Base-by-base conservation (phyloP, 2,329 filamentous ascomycete species). In the Proliferodiscus dingleyae region DNA sequence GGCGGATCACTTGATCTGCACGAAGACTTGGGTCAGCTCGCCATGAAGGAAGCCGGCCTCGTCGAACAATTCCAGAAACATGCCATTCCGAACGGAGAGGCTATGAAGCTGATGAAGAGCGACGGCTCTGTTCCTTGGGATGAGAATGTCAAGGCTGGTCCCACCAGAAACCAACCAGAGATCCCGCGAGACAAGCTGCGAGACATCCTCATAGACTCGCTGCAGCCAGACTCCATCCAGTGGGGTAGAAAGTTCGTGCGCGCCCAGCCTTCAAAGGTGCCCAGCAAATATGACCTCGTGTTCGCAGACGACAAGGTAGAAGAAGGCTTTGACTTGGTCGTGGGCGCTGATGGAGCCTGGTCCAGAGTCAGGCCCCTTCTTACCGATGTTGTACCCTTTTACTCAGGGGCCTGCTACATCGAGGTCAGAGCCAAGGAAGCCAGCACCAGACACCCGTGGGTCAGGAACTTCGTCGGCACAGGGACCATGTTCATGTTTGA, bases 1-100 rank as follows among this genome's bases (percentile, higher is more conserved):
- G 52, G 65, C 19, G 73, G 74, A 3, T 71, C 62, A 45, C 67
- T 79, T 2, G 75, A 79, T 52, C 63, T 80, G 1, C 74, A 78
- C 52, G 60, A 65, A 0, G 52, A 62, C 4, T 66, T 67, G 1
- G 75, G 74, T 0, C 66, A 73, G 9, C 58, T 63, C 4, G 74
- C 73, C 0, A 55, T 79, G 7, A 64, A 61, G 7, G 67, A 68
- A 37, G 68, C 66, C 5, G 71, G 69, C 0, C 60, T 78, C 8
- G 70, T 61, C 48, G 65, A 71, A 1, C 59, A 66, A 15, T 78
- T 77, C 53, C 41, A 50, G 6, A 44, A 62, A 3, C 55, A 64
- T 28, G 58, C 69, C 19, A 66, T 52, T 13, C 52, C 33, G 11
- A 48, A 52, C 32, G 43, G 48, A 16, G 45, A 46, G 7, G 44